Conservation (phyloP, 208 protist species). For the Leishmania turanica region DNA sequence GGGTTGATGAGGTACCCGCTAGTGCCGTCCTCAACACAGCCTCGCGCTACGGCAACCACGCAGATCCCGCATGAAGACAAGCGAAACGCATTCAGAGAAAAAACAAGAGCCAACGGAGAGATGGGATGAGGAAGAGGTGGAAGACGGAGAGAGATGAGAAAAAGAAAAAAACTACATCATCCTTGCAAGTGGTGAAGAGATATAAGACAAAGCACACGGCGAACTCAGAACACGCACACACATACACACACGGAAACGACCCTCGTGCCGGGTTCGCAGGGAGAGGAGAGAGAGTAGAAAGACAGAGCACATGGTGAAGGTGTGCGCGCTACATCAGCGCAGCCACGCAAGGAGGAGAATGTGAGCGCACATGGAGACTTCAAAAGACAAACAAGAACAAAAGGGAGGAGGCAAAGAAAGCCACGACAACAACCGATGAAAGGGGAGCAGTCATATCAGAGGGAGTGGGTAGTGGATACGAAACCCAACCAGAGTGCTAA, state of each 20-base stretch:
- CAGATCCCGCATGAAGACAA: neutral
- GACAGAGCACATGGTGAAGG: neutral
- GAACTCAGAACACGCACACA: neutral
- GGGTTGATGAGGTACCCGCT: neutral
- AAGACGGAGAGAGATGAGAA: neutral
- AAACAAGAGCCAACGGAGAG: neutral
- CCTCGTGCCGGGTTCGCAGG: neutral
- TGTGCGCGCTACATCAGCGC: neutral
- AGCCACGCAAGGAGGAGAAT: neutral
- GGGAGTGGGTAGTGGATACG: neutral
- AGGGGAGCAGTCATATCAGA: neutral
- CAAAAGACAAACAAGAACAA: neutral
- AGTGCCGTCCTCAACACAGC: neutral
- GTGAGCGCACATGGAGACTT: neutral
- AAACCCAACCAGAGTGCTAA: neutral
- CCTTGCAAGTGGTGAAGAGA: neutral
- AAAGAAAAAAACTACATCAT: neutral
- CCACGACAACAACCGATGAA: neutral
- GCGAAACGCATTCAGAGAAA: neutral
- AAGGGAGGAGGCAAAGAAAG: neutral
- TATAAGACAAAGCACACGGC: neutral
- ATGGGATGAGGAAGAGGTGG: neutral
- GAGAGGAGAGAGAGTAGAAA: neutral
- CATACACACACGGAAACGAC: neutral
- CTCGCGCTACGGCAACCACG: neutral